Percentiles rank a stretch among this genome's conserved stretches.
Evolutionary conservation across 768 basidiomycete species (phyloP).

Genomic region (Psilocybe cyanescens): DNA sequence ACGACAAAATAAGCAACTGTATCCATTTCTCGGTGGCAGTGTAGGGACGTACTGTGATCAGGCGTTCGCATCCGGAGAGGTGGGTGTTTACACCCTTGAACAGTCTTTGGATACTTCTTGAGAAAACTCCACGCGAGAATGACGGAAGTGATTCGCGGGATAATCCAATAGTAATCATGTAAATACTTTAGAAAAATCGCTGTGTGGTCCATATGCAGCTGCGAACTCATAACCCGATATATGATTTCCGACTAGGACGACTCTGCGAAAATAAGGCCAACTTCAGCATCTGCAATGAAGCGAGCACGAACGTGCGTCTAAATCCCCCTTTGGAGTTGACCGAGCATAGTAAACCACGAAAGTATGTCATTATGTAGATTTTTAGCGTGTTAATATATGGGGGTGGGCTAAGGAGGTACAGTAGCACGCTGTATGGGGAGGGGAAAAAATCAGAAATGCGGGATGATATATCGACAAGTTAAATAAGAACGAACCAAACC

Average conservation of each 20-base stretch:
- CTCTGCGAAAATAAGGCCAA: neutral
- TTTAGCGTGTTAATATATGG: neutral
- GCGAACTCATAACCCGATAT: neutral
- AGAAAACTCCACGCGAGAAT: neutral
- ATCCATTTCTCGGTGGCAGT: constrained; percentile 1
- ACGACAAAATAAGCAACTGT: constrained; percentile 1
- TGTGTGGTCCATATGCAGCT: neutral
- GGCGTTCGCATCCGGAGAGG: neutral
- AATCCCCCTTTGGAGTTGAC: neutral
- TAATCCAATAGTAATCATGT: neutral
- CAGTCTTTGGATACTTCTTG: neutral
- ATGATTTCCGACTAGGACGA: neutral
- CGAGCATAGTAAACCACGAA: neutral
- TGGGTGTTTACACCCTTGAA: neutral
- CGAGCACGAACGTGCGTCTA: neutral
- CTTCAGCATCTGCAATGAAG: neutral
- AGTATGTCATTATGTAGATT: neutral
- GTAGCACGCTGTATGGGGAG: too few species aligned
- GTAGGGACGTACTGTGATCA: neutral
- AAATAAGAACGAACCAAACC: constrained; percentile 13
- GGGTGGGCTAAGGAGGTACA: neutral
- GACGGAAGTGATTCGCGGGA: neutral
- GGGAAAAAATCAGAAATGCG: neutral
- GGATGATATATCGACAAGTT: neutral
- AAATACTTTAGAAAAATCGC: neutral